Percentiles rank a stretch among this genome's conserved stretches.
Evolutionary conservation across 1,139 yeast genomes (phyloP).

Genomic region (Saccharomycopsis hybrid): DNA sequence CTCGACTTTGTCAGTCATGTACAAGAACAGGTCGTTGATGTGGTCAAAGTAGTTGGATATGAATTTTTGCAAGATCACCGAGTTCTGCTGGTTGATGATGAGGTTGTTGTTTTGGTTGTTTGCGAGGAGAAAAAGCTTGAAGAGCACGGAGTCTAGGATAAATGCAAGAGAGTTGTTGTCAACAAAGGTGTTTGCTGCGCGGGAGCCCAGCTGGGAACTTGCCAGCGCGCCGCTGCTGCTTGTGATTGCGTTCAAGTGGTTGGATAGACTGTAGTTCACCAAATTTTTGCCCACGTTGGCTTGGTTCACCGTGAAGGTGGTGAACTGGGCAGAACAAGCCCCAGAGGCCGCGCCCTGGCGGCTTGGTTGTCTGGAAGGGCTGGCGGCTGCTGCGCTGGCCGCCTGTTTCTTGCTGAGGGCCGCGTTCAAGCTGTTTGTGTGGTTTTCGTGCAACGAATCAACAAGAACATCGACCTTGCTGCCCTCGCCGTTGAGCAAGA

Average conservation of each 20-base stretch:
- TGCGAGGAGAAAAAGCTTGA: constrained; percentile 13
- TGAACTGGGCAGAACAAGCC: background rate
- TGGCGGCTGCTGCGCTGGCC: background rate
- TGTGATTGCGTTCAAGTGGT: background rate
- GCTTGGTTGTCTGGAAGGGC: too few relatives aligned
- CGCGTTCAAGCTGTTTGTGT: too few relatives aligned
- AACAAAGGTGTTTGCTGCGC: background rate
- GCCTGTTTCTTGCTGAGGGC: background rate
- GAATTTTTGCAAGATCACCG: constrained; percentile 9
- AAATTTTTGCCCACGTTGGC: constrained; percentile 9
- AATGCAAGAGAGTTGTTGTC: background rate
- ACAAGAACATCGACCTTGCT: background rate
- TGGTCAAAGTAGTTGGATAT: constrained; percentile 14
- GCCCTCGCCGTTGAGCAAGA: too few relatives aligned
- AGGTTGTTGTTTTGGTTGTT: background rate
- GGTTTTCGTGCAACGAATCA: background rate
- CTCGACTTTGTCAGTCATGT: constrained; percentile 11
- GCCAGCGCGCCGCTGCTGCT: too few relatives aligned
- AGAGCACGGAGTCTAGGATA: constrained; percentile 14
- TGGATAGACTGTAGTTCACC: constrained; percentile 1
- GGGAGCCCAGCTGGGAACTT: too few relatives aligned
- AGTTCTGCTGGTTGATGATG: constrained; percentile 7
- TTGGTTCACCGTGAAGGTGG: background rate
- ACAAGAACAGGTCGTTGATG: constrained; percentile 8
- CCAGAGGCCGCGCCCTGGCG: constrained; percentile 1